Conservation (phyloP, 2,329 filamentous ascomycete species). For the Madurella mycetomatis region DNA sequence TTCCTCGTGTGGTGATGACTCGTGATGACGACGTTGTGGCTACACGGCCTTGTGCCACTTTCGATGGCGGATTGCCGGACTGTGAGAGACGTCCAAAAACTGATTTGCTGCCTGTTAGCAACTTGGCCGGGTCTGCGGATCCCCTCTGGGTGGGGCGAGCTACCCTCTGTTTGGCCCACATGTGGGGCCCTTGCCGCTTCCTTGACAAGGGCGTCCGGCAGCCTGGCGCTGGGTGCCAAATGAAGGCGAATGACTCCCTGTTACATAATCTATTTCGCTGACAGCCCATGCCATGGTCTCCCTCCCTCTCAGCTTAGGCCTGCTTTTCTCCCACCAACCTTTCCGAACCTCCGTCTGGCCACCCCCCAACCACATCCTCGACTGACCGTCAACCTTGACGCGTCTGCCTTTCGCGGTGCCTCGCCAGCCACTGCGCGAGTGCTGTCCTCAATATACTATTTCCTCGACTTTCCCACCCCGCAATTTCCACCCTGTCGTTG, state of each 20-base stretch:
- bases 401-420: neutral
- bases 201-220: neutral
- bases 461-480: neutral
- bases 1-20: no score
- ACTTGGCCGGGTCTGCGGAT: no score
- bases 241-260: slow-evolving; percentile 3
- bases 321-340: neutral
- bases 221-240: neutral
- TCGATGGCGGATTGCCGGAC: no score
- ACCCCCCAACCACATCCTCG: slow-evolving; percentile 9
- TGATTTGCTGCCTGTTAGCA: no score
- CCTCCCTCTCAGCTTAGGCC: slow-evolving; percentile 5
- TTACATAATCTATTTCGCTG: slow-evolving; percentile 8
- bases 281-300: slow-evolving; percentile 2
- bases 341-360: slow-evolving; percentile 3
- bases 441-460: neutral
- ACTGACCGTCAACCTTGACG: slow-evolving; percentile 1
- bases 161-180: no score
- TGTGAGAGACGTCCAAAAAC: no score
- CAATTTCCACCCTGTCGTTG: neutral
- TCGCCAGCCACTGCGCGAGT: neutral
- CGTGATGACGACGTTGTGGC: no score
- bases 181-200: neutral
- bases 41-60: no score
- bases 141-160: no score